Base-by-base conservation (phyloP, 805 yeast species). In the Wickerhamomyces silvicola region DNA sequence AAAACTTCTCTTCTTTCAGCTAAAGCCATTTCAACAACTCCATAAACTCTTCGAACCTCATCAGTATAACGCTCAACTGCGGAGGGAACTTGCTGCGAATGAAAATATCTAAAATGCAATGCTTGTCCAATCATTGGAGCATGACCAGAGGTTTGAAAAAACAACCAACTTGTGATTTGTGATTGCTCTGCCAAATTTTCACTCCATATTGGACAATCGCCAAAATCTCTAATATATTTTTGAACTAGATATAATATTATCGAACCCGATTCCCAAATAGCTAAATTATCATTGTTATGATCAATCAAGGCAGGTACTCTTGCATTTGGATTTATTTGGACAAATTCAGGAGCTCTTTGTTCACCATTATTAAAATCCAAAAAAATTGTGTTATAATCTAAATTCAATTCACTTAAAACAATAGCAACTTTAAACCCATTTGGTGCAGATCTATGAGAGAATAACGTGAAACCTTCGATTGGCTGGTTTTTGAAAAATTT, bases 81-180 rank as follows among this genome's bases (percentile, higher is more conserved):
- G 37, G 86, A 74, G 13, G 90, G 86, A 3, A 88, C 86, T 33
- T 78, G 78, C 39, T 80, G 80, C 6, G 88, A 73, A 55, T 88
- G 96, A 67, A 88, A 86, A 56, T 84, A 86, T 50, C 88, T 71
- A 64, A 88, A 90, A 62, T 90, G 97, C 46, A 90, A 68, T 7
- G 97, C 96, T 59, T 88, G 97, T 13, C 97, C 97, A 47, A 88
- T 83, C 95, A 88, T 88, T n/a, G 97, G 96, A 0, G 97, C 95
- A 55, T 87, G 97, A 6, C 97, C 97, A 5, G 94, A 81, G 3
- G 96, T 86, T 60, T 88, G 97, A 66, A 88, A 88, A 52, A 85
- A 88, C 23, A 90, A 66, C 96, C 97, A 88, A 6, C 87, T 75
- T 38, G 76, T 70, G 36, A 88, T 85, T 54, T 81, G 90, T 4